Base-by-base conservation (phyloP, 1,139 yeast genomes). In the Blastobotrys buckinghamii region DNA sequence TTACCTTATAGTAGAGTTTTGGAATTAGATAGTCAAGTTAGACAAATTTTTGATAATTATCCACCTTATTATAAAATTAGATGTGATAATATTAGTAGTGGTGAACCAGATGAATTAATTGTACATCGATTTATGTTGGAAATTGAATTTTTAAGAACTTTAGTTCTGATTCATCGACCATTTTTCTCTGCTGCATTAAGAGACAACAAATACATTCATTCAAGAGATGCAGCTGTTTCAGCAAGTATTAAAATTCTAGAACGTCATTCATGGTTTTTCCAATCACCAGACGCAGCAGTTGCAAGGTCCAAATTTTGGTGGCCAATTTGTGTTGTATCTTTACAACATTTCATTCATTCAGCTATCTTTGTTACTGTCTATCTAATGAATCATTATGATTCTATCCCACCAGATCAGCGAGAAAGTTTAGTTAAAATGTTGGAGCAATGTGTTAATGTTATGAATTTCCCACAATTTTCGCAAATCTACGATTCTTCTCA, bases 91-190 rank as follows among this genome's bases (percentile, higher is more conserved):
- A 50, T 62, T 2, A 47, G 51, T 9, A 33, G 56, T 1, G 46
- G 37, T 1, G 65, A 62, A 27, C 56, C 56, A 10, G 54, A 61
- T 1, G 59, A 61, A 27, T 37, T 62, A 24, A 50, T 60, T 6
- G 50, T 65, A 39, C 68, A 66, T 51, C 54, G 66, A 29, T 55
- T 65, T 30, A 37, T 66, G 49, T 56, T 61, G 32, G 68, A 66
- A 44, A 50, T 62, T 39, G 66, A 64, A 27, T 64, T 53, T 43
- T 57, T 61, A 16, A 61, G 60, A 43, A 55, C 64, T 9, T 44
- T 64, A 34, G 60, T 64, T 12, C 60, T 62, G 5, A 54, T 66
- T 27, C 70, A 66, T 47, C 59, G 68, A 20, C 58, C 63, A 22
- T 62, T 57, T 49, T 56, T 67, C 6, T 53, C 63, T 2, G 56